Percentiles rank a stretch among this genome's conserved stretches.
Conservation (phyloP, 2,329 filamentous ascomycete genomes). For the Corinectria fuckeliana region DNA sequence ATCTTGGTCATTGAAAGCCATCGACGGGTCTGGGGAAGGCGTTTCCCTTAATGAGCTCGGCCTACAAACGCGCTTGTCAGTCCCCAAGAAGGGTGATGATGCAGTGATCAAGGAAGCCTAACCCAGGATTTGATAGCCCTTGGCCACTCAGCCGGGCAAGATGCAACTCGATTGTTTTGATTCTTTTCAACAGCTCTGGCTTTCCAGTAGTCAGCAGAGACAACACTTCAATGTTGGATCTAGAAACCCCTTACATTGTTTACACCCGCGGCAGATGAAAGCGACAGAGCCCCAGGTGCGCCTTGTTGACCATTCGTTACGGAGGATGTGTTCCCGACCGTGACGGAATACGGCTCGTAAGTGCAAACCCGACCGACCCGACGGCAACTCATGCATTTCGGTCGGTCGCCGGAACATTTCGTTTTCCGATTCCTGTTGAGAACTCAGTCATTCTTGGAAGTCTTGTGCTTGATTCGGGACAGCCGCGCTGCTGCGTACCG, state of each 20-base stretch:
- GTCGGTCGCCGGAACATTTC: conserved; percentile 21
- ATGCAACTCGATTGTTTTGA: conserved; percentile 16
- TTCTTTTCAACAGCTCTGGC: conserved; percentile 15
- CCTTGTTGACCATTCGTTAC: neutral
- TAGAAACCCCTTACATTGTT: conserved; percentile 6
- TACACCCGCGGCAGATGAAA: neutral
- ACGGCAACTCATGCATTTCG: conserved; percentile 16
- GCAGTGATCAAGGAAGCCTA: neutral
- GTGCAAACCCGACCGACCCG: conserved; percentile 14
- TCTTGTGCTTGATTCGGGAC: neutral
- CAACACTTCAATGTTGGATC: no score
- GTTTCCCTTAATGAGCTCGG: neutral
- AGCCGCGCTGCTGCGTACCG: neutral
- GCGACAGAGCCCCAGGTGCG: neutral
- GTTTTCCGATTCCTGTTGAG: conserved; percentile 19
- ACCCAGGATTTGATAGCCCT: neutral
- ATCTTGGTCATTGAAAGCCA: neutral
- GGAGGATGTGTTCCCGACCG: neutral
- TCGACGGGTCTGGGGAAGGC: neutral
- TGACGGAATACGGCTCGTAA: conserved; percentile 15
- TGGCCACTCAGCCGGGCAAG: conserved; percentile 16
- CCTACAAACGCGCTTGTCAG: neutral
- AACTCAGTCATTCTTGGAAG: neutral
- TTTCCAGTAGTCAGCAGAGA: no score
- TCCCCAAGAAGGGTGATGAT: neutral